Evolutionary conservation across 139 green algal genomes (phyloP).

Genomic region (Nannochloris sp.): DNA sequence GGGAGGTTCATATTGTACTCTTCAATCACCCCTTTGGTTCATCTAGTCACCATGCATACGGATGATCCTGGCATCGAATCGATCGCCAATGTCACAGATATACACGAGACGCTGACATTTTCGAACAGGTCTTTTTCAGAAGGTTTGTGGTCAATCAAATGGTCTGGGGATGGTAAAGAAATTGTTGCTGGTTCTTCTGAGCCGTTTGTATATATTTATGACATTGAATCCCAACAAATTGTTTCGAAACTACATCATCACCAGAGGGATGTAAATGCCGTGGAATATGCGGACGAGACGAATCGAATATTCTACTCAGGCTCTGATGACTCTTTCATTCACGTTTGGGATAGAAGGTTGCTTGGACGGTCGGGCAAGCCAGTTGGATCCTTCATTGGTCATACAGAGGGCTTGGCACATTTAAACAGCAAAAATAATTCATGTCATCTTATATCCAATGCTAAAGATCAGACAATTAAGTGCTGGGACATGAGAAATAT

Average conservation of each 20-base stretch:
- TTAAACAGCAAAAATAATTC: conserved; percentile 62
- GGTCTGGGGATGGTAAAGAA: conserved; percentile 37
- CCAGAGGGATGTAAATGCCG: conserved; percentile 88
- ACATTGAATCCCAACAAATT: conserved; percentile 47
- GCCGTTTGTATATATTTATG: conserved; percentile 61
- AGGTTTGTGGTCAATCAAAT: conserved; percentile 53
- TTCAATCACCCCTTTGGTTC: conserved; percentile 55
- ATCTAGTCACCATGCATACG: conserved; percentile 52
- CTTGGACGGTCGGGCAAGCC: conserved; percentile 25
- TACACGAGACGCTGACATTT: conserved; percentile 61
- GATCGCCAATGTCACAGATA: conserved; percentile 47
- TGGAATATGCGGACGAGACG: conserved; percentile 53
- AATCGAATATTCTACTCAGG: conserved; percentile 71
- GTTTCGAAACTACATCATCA: conserved; percentile 34
- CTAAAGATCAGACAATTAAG: conserved; percentile 92
- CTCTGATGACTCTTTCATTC: conserved; percentile 75
- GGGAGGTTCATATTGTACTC: conserved; percentile 69
- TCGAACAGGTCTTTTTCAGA: background rate
- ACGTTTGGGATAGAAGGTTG: conserved; percentile 74
- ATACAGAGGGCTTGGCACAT: conserved; percentile 88
- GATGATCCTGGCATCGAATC: conserved; percentile 15
- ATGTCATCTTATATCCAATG: conserved; percentile 76
- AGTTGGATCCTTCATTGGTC: conserved; percentile 72
- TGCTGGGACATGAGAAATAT: conserved; percentile 80
- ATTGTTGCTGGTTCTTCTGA: conserved; percentile 70